Conservation (phyloP, 139 green algal species). For the Gonium pectorale region DNA sequence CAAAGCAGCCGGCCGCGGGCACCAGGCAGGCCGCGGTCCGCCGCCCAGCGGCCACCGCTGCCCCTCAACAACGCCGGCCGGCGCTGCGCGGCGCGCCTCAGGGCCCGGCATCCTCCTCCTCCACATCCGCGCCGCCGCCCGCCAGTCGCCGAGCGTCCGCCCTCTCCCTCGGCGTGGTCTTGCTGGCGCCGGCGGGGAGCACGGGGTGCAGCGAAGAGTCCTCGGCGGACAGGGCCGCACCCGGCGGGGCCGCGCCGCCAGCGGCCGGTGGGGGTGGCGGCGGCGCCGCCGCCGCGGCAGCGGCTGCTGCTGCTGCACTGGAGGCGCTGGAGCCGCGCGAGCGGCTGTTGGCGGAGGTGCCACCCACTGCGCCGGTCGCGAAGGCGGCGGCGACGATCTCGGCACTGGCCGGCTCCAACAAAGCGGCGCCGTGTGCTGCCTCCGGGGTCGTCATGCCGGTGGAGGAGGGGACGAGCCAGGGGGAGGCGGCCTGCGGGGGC, state of each 20-base stretch:
- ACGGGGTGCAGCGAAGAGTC: neutral
- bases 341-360: neutral
- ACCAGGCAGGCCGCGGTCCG: no score
- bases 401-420: no score
- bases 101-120: neutral
- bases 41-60: no score
- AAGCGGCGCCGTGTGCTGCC: neutral
- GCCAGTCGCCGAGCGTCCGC: neutral
- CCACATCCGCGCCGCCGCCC: neutral
- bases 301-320: neutral
- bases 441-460: neutral
- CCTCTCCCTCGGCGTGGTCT: slow-evolving; percentile 22
- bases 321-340: neutral
- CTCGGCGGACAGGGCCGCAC: neutral
- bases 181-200: slow-evolving; percentile 26
- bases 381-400: neutral
- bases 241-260: no score
- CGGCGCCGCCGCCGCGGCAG: neutral
- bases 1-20: no score
- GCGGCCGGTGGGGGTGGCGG: neutral
- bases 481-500: neutral
- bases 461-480: slow-evolving; percentile 7
- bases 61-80: no score
- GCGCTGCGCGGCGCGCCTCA: no score
- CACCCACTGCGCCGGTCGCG: neutral